Base-by-base conservation (phyloP, 2,329 filamentous ascomycete species). In the Cladosporium cucumerinum region DNA sequence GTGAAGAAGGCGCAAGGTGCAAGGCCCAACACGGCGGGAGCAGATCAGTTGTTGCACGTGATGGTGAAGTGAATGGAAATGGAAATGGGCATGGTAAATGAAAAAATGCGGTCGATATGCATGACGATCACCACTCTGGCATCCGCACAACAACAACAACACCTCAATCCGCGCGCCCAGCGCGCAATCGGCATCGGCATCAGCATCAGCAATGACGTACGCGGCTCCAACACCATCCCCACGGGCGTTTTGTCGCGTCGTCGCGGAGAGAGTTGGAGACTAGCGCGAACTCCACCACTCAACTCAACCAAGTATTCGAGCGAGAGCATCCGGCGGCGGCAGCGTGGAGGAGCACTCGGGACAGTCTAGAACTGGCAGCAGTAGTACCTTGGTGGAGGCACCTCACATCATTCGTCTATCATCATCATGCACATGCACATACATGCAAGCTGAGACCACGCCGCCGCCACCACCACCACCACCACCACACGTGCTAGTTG, bases 221-320 rank as follows among this genome's bases (percentile, higher is more conserved):
- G 60, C 60, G 60, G 60, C 60, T 55, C 49, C 25, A 18, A 30
- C 16, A 16, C 21, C 8, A 21, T 52, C 49, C 60, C 60, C 60
- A 62, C 49, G 60, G 60, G 60, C 60, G 32, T 32, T 32, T 39
- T 26, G 46, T 52, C 46, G 43, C 23, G 23, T 21, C 6, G n/a
- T 34, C 34, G 48, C 28, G 34, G 49, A 32, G n/a, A 34, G 32
- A 55, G 32, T 62, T 55, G 60, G 60, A 62, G 60, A 55, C 34
- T 62, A 62, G 60, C 60, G 60, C n/a, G 58, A 25, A 34, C 54
- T 32, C 28, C 54, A 36, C 54, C 51, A 36, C 54, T 57, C 54
- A 57, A 21, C 51, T 7, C 30, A 32, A 57, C 32, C 54, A 12
- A 54, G 28, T 32, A 32, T 39, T 25, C 54, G 23, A 57, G 54